Percentiles rank a stretch among this genome's conserved stretches.
Conservation (phyloP, 805 yeast genomes). For the Wickerhamomyces mucosus region DNA sequence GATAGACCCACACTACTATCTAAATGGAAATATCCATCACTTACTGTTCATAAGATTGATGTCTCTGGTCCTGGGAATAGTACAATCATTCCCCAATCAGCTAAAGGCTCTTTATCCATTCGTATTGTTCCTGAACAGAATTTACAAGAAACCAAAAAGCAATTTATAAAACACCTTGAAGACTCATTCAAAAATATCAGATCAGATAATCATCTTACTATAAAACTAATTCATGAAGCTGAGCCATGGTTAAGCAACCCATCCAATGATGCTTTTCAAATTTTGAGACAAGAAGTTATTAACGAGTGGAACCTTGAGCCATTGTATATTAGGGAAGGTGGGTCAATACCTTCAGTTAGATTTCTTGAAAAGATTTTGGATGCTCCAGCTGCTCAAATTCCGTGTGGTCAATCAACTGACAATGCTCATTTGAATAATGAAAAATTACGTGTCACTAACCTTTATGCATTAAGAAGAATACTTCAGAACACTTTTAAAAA, state of each 20-base stretch:
- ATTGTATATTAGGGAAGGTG: conserved; percentile 87
- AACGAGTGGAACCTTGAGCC: conserved; percentile 78
- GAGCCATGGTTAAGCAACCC: conserved; percentile 97
- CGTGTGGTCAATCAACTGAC: conserved; percentile 93
- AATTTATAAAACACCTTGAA: conserved; percentile 38
- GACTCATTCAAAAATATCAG: conserved; percentile 37
- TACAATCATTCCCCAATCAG: conserved; percentile 81
- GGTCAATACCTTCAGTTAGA: conserved; percentile 87
- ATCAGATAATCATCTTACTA: conserved; percentile 51
- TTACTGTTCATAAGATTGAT: conserved; percentile 74
- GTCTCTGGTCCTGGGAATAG: conserved; percentile 88
- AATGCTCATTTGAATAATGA: conserved; percentile 91
- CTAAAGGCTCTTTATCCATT: conserved; percentile 67
- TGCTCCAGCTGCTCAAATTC: conserved; percentile 92
- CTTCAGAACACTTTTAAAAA: conserved; percentile 23
- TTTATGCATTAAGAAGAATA: conserved; percentile 64
- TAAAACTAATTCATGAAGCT: conserved; percentile 71
- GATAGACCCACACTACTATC: conserved; percentile 57
- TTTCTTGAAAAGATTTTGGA: conserved; percentile 70
- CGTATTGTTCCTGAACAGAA: conserved; percentile 88
- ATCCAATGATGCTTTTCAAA: conserved; percentile 58
- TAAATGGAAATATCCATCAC: conserved; percentile 85
- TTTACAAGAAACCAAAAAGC: conserved; percentile 42
- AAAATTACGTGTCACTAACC: conserved; percentile 66
- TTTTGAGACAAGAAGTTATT: conserved; percentile 51